A percentile compares a stretch with the other conserved stretches of the same genome.
These are phyloP conservation scores for Puccinia triticina DNA, from an alignment of 1,284 basidiomycete genomes.

Conservation along the genomic window DNA sequence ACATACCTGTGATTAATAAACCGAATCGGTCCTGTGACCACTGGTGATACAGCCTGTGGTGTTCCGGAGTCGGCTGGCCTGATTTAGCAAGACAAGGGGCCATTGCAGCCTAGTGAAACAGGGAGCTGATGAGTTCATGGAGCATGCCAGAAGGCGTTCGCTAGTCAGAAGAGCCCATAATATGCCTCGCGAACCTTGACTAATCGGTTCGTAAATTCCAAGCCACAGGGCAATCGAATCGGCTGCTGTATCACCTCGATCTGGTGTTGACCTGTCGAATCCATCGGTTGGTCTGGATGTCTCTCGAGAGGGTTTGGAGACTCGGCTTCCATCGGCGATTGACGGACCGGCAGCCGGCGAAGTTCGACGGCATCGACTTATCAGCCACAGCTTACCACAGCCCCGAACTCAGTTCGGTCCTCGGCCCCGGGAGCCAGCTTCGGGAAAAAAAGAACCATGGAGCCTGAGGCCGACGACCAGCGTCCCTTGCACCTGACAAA, in stretches of 20 bases:
- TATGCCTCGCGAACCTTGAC: conserved; percentile 3
- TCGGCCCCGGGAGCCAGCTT: no score
- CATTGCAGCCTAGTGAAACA: conserved; percentile 23
- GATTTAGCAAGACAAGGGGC: conserved; percentile 27
- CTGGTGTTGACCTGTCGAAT: background rate
- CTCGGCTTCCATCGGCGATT: no score
- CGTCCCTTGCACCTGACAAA: no score
- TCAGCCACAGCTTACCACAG: no score
- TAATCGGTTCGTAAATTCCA: conserved; percentile 21
- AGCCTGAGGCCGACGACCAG: no score
- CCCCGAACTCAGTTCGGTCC: no score
- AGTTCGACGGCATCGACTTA: no score
- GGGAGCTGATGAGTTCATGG: background rate
- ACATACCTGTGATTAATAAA: conserved; percentile 30
- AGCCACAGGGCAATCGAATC: conserved; percentile 20
- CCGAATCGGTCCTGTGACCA: conserved; percentile 31
- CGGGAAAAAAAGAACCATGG: no score
- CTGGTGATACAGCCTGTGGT: conserved; percentile 16
- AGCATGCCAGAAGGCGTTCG: background rate
- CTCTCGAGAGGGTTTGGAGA: no score
- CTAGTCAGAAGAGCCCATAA: background rate
- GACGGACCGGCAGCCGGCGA: no score
- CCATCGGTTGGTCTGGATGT: no score
- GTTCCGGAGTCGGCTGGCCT: conserved; percentile 25
- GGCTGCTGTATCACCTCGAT: background rate